Percentiles rank a stretch among this genome's conserved stretches.
These are phyloP conservation scores for Pilobolus umbonatus DNA, from an alignment of 192 early-diverging fungal genomes.

Conservation along the genomic window DNA sequence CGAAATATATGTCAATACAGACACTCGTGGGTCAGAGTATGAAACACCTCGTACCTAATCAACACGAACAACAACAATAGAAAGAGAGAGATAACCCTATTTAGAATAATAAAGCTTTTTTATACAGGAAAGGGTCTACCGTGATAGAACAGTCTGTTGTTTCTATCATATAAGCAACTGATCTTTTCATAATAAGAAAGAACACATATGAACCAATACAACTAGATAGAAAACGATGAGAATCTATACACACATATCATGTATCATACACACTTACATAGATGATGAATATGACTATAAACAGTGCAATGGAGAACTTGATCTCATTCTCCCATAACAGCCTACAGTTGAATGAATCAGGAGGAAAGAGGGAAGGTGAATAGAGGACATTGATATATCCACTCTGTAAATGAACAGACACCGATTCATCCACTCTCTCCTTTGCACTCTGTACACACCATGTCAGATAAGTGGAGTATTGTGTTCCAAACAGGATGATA, in stretches of 20 bases:
- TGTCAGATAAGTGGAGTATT: constrained; percentile 8
- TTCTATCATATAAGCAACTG: neutral
- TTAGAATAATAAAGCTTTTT: neutral
- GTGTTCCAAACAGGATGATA: constrained; percentile 28
- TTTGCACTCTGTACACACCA: constrained; percentile 28
- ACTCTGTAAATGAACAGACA: neutral
- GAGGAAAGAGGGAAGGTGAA: neutral
- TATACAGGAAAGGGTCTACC: neutral
- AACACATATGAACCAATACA: neutral
- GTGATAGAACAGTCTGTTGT: neutral
- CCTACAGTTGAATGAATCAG: constrained; percentile 29
- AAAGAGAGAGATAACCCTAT: neutral
- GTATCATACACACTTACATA: constrained; percentile 19
- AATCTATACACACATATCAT: neutral
- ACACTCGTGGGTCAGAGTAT: constrained; percentile 71
- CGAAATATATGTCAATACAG: constrained; percentile 84
- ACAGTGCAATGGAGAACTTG: constrained; percentile 26
- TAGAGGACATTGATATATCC: constrained; percentile 10
- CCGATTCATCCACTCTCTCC: neutral
- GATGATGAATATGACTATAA: constrained; percentile 17
- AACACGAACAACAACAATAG: neutral
- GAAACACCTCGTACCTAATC: constrained; percentile 38
- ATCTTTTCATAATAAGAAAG: neutral
- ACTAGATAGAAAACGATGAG: neutral
- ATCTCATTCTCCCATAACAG: constrained; percentile 31